Conservation (phyloP, 1,284 basidiomycete species). For the Chalciporus piperatoides region DNA sequence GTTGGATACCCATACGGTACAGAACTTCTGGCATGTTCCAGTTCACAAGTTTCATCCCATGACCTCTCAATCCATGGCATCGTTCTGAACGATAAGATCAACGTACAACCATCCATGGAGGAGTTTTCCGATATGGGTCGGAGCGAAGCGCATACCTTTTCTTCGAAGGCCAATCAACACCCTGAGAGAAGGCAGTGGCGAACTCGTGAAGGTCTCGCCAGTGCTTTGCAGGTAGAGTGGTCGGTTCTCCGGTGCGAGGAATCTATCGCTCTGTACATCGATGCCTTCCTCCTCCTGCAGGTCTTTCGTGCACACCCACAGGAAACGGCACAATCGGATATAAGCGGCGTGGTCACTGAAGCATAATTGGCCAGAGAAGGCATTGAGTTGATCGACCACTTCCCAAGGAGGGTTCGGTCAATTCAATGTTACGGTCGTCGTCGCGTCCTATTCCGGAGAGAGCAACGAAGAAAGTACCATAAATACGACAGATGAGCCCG, state of each 20-base stretch:
- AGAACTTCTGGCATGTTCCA: too few species aligned
- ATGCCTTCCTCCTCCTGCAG: slow-evolving; percentile 11
- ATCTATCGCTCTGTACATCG: slow-evolving; percentile 33
- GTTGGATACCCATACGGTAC: too few species aligned
- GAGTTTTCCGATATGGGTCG: slow-evolving; percentile 44
- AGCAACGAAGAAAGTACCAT: too few species aligned
- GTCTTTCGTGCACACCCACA: slow-evolving; percentile 34
- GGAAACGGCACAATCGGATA: slow-evolving; percentile 32
- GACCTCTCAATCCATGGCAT: too few species aligned
- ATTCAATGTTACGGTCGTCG: too few species aligned
- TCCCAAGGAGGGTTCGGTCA: slow-evolving; percentile 19
- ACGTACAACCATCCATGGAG: slow-evolving; percentile 29
- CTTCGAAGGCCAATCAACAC: slow-evolving; percentile 36
- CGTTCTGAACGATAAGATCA: too few species aligned
- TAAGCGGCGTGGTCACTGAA: slow-evolving; percentile 35
- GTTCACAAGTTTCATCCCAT: too few species aligned
- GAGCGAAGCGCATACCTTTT: slow-evolving; percentile 38
- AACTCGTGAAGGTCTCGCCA: slow-evolving; percentile 29
- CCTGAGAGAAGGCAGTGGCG: slow-evolving; percentile 35
- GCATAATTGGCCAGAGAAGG: slow-evolving; percentile 47
- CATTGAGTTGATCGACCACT: slow-evolving; percentile 36
- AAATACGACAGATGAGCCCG: too few species aligned
- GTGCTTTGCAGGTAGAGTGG: slow-evolving; percentile 5
- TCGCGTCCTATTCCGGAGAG: too few species aligned
- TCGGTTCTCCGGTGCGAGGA: slow-evolving; percentile 30